Percentiles rank a stretch among this genome's conserved stretches.
Evolutionary conservation across 129 eudicot genomes (phyloP).

Genomic region (Saussurea involucrata): DNA sequence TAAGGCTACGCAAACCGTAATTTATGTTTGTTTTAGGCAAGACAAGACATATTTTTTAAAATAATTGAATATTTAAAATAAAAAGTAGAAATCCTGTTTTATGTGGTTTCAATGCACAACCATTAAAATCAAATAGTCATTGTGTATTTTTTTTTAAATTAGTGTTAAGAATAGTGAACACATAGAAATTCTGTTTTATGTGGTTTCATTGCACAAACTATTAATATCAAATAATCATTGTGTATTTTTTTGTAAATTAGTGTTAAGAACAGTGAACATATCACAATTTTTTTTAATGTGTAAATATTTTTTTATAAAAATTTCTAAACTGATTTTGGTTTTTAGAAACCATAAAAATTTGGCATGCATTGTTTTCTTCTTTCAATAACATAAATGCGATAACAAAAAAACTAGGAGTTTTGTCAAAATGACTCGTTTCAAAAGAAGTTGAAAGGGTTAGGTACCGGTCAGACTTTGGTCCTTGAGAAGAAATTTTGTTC

Average conservation of each 20-base stretch:
- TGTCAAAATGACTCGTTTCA: not conserved
- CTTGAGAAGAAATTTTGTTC: not conserved
- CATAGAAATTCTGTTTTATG: not conserved
- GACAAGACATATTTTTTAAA: too few relatives aligned
- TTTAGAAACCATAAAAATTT: not conserved
- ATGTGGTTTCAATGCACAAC: not conserved
- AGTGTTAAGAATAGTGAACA: not conserved
- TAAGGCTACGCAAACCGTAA: too few relatives aligned
- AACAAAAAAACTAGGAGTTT: not conserved
- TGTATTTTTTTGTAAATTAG: not conserved
- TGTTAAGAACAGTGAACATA: not conserved
- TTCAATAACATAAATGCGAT: not conserved
- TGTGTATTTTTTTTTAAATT: not conserved
- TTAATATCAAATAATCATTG: not conserved
- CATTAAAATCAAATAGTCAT: not conserved
- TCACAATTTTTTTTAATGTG: too few relatives aligned
- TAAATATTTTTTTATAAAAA: not conserved
- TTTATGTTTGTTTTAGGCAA: too few relatives aligned
- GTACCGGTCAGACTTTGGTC: not conserved
- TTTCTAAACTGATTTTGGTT: not conserved
- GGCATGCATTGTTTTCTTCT: not conserved
- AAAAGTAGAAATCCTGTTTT: not conserved
- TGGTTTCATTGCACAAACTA: too few relatives aligned
- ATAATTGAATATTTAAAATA: too few relatives aligned
- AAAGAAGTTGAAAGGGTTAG: not conserved